These are phyloP conservation scores for Chenopodium formosanum DNA, from an alignment of 148 eudicot genomes.

Conservation along the genomic window DNA sequence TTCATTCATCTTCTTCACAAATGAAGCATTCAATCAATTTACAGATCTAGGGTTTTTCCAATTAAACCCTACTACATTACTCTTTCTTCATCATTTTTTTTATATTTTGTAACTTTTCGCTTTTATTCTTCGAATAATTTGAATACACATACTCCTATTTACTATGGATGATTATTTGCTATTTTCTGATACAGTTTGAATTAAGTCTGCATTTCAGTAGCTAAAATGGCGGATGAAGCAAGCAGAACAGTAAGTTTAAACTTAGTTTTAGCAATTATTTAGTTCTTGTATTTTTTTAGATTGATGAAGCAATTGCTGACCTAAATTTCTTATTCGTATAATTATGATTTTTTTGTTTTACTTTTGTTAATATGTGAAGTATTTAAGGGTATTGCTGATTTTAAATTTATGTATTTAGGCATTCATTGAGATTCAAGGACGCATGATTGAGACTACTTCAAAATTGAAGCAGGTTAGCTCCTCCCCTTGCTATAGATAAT, in stretches of 20 bases:
- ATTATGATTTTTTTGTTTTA: too few species aligned
- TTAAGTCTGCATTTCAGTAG: neutral
- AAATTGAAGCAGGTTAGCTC: slow-evolving; percentile 74
- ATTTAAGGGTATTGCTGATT: neutral
- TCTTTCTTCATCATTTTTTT: too few species aligned
- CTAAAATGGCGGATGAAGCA: slow-evolving; percentile 79
- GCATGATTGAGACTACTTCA: slow-evolving; percentile 76
- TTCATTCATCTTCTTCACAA: neutral
- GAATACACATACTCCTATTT: neutral
- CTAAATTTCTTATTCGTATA: too few species aligned
- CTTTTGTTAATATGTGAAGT: neutral
- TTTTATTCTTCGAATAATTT: neutral
- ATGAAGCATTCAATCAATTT: neutral
- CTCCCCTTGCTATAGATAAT: neutral
- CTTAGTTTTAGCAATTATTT: neutral
- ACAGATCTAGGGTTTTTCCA: slow-evolving; percentile 8
- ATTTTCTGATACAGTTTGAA: neutral
- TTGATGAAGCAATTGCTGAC: neutral
- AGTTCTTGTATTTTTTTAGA: too few species aligned
- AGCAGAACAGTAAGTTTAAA: slow-evolving; percentile 46
- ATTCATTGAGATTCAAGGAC: slow-evolving; percentile 84
- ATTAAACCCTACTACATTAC: neutral
- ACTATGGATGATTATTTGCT: neutral
- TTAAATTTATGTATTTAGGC: slow-evolving; percentile 41
- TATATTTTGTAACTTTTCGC: too few species aligned